These are phyloP conservation scores for Rhodamnia rubescens DNA, from an alignment of 345 rosid genomes.

Conservation along the genomic window DNA sequence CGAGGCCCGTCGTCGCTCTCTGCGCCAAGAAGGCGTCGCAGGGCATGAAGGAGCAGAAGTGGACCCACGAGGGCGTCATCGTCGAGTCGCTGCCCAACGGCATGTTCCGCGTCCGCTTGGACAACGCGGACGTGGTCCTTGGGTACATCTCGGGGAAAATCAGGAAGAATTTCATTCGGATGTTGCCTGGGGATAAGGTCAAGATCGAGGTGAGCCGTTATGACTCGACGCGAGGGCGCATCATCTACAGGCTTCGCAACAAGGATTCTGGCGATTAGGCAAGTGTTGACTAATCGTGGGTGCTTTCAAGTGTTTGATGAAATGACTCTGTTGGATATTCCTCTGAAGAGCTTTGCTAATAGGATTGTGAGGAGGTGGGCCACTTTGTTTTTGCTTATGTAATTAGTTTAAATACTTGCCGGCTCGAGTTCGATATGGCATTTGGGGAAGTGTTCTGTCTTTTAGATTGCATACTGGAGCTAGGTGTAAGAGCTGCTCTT, in stretches of 20 bases:
- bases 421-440: not conserved
- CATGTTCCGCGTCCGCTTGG: constrained; percentile 59
- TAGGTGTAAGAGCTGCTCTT: not conserved
- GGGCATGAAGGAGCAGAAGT: constrained; percentile 29
- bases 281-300: not conserved
- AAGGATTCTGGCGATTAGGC: constrained; percentile 14
- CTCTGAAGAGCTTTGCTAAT: not conserved
- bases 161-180: constrained; percentile 68
- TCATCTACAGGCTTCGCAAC: constrained; percentile 44
- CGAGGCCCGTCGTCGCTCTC: not conserved
- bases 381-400: not conserved
- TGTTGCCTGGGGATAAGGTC: constrained; percentile 86
- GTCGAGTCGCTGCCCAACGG: constrained; percentile 54
- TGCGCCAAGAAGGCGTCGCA: constrained; percentile 3
- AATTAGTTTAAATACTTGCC: not conserved
- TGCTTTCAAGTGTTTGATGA: not conserved
- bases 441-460: not conserved
- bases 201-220: constrained; percentile 78
- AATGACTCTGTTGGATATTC: not conserved
- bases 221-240: constrained; percentile 75
- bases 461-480: not conserved
- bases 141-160: constrained; percentile 94
- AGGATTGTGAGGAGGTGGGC: not conserved
- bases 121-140: constrained; percentile 47
- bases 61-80: constrained; percentile 44